These are phyloP conservation scores for Populus tremula DNA, from an alignment of 345 rosid genomes.

Conservation along the genomic window DNA sequence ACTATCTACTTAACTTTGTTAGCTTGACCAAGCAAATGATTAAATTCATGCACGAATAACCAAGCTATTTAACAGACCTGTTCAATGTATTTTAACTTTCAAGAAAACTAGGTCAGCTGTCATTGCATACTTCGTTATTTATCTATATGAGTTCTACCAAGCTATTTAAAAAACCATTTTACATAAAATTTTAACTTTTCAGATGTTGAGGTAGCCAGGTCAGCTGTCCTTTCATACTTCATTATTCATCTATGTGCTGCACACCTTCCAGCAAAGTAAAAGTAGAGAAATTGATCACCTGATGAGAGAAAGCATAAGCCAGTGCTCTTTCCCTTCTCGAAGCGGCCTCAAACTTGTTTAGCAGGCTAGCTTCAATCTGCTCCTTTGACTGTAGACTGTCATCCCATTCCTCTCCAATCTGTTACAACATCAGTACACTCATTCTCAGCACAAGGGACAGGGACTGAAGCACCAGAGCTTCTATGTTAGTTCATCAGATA, in stretches of 20 bases:
- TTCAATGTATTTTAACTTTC: too few relatives aligned
- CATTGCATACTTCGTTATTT: too few relatives aligned
- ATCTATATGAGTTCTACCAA: neutral
- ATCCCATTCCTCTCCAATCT: conserved; percentile 57
- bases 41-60: neutral
- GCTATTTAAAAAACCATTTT: neutral
- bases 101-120: too few relatives aligned
- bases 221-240: too few relatives aligned
- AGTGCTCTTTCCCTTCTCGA: conserved; percentile 90
- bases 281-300: conserved; percentile 46
- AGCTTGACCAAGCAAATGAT: too few relatives aligned
- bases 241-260: neutral
- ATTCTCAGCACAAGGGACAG: neutral
- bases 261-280: neutral
- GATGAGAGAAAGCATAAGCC: conserved; percentile 89
- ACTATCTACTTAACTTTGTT: too few relatives aligned
- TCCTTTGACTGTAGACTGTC: conserved; percentile 89
- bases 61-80: too few relatives aligned
- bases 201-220: neutral
- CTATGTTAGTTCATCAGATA: neutral
- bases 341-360: conserved; percentile 80
- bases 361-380: conserved; percentile 73
- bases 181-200: neutral
- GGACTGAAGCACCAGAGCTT: neutral
- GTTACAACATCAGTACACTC: neutral